Conservation (phyloP, 192 early-diverging fungal species). For the Diversispora epigaea region DNA sequence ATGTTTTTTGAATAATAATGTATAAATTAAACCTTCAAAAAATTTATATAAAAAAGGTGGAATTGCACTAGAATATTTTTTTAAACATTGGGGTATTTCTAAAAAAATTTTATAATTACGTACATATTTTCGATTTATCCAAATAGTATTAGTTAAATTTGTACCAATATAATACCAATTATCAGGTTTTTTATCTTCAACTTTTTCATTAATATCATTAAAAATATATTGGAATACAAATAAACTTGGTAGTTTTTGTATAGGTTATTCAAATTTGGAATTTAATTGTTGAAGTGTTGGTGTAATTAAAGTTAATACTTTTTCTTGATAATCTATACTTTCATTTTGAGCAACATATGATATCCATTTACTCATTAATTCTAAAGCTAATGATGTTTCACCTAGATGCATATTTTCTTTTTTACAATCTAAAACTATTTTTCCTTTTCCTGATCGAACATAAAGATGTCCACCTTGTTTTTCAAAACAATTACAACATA, state of each 20-base stretch:
- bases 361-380: too few species aligned
- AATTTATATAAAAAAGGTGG: not conserved
- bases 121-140: not conserved
- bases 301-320: not conserved
- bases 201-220: not conserved
- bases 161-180: not conserved
- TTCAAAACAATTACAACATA: too few species aligned
- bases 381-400: too few species aligned
- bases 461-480: too few species aligned
- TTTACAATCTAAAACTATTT: too few species aligned
- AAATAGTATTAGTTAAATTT: not conserved
- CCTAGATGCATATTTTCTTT: too few species aligned
- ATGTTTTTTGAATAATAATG: not conserved
- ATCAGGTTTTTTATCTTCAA: too few species aligned
- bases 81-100: not conserved
- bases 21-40: not conserved
- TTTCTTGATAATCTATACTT: not conserved
- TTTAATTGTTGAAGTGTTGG: not conserved
- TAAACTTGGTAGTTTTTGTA: not conserved
- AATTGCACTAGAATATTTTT: not conserved
- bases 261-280: not conserved
- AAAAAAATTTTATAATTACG: not conserved
- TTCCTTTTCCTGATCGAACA: too few species aligned
- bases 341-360: too few species aligned
- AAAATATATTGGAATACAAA: not conserved